These are phyloP conservation scores for Wickerhamiella brachini DNA, from an alignment of 805 yeast species.

Conservation along the genomic window DNA sequence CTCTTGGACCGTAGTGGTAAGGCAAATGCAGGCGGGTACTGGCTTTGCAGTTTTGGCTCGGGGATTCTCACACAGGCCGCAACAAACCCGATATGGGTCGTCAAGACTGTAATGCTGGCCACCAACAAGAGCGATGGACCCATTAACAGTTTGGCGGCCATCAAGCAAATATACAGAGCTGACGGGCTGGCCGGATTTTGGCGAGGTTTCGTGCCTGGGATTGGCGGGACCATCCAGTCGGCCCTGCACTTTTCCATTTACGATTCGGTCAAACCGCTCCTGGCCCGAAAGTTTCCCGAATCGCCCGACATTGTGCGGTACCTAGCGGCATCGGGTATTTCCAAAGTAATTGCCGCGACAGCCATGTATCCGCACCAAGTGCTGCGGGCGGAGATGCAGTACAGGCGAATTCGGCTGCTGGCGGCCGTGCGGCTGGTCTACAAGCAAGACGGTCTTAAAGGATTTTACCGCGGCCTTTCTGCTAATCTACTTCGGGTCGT, in stretches of 20 bases:
- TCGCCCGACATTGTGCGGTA: constrained; percentile 36
- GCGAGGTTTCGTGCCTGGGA: constrained; percentile 60
- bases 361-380: constrained; percentile 77
- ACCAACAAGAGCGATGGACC: constrained; percentile 16
- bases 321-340: constrained; percentile 47
- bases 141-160: constrained; percentile 43
- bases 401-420: constrained; percentile 18
- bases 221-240: constrained; percentile 78
- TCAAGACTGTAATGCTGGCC: constrained; percentile 80
- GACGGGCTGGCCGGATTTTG: constrained; percentile 56
- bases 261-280: constrained; percentile 49
- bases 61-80: constrained; percentile 62
- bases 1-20: background rate
- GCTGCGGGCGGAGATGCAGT: constrained; percentile 60
- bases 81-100: constrained; percentile 92
- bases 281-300: background rate
- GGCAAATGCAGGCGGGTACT: background rate
- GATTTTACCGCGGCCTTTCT: constrained; percentile 71
- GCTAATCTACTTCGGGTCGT: constrained; percentile 71
- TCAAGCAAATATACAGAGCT: constrained; percentile 30
- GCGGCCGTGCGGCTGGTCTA: constrained; percentile 31
- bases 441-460: constrained; percentile 40
- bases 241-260: constrained; percentile 79
- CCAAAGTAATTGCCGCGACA: constrained; percentile 56
- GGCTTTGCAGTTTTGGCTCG: constrained; percentile 39